Evolutionary conservation across 352 stramenopile genomes (phyloP).

Genomic region (Phytophthora hybrid): DNA sequence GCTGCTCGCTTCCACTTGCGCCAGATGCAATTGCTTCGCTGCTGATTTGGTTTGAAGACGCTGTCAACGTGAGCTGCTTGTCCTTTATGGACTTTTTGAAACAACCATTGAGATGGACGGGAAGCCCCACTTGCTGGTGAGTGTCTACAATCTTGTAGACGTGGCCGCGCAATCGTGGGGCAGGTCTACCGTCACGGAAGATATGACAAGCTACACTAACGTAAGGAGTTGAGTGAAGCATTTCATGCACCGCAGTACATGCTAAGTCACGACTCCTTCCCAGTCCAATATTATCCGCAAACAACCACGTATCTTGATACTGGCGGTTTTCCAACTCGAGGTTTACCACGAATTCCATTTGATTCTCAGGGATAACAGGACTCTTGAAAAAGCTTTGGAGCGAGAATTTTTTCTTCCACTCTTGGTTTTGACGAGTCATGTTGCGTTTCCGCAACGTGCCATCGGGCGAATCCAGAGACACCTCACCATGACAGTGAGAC

Average conservation of each 20-base stretch:
- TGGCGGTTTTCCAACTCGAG: conserved; percentile 68
- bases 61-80: conserved; percentile 45
- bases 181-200: conserved; percentile 54
- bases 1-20: conserved; percentile 54
- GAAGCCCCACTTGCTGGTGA: conserved; percentile 55
- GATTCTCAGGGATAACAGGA: conserved; percentile 61
- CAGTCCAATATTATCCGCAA: conserved; percentile 72
- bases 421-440: conserved; percentile 55
- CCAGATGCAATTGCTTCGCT: conserved; percentile 22
- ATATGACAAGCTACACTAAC: conserved; percentile 72
- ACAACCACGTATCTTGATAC: conserved; percentile 65
- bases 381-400: conserved; percentile 84
- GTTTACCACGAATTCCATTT: conserved; percentile 72
- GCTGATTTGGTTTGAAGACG: conserved; percentile 17
- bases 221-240: conserved; percentile 69
- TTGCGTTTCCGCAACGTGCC: conserved; percentile 57
- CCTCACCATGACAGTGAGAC: conserved; percentile 61
- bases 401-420: conserved; percentile 85
- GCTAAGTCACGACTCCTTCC: conserved; percentile 77
- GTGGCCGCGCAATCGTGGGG: conserved; percentile 54
- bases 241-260: conserved; percentile 64
- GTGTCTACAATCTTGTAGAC: conserved; percentile 72
- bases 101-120: conserved; percentile 78
- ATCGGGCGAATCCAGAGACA: conserved; percentile 44
- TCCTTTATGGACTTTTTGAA: conserved; percentile 76